Evolutionary conservation across 2,329 filamentous ascomycete species (phyloP), one percentile per base, ranked within the genome.

Genomic region (Monosporascus sp.): DNA sequence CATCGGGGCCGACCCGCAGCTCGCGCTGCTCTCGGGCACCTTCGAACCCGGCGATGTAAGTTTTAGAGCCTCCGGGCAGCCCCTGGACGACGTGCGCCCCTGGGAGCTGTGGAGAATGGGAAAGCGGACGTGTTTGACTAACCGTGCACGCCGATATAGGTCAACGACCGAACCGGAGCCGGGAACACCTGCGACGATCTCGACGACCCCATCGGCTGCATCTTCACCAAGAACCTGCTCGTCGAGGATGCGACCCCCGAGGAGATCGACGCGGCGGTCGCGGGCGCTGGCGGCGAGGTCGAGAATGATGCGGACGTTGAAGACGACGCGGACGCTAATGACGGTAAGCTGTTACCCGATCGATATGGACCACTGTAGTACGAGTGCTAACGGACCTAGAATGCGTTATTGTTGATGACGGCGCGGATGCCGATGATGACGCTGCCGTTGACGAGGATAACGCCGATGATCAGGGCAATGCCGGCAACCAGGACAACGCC

Each of bases 11-110:
- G 80, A 88, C 65, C 82, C 84, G 17, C 71, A 77, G 48, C 71
- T 80, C 37, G 85, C 85, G 39, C 79, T 87, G 49, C 71, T 82
- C 57, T 75, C 77, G 31, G 83, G 81, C 51, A 88, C 85, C 5
- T 88, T 88, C 63, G 77, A 75, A 5, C 81, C 85, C 17, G 85
- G 85, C 50, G 59, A 77, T 58, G 72, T 83, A 62, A 70, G 75
- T 62, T 37, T 35, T 18, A 11, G 18, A 7, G 9, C 17, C 68
- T 71, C 53, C 5, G 11, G 11, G 31, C 31, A 8, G 56, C 6
- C 73, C 59, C 27, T 11, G 9, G 4, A 31, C 9, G 2, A 31
- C n/a, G n/a, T n/a, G n/a, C n/a, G n/a, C n/a, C 27, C 9, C 9
- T 5, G 27, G 3, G 9, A 5, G 27, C 27, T 31, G 2, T 31